Evolutionary conservation across 1,284 basidiomycete genomes (phyloP).

Genomic region (Ustilago curta): DNA sequence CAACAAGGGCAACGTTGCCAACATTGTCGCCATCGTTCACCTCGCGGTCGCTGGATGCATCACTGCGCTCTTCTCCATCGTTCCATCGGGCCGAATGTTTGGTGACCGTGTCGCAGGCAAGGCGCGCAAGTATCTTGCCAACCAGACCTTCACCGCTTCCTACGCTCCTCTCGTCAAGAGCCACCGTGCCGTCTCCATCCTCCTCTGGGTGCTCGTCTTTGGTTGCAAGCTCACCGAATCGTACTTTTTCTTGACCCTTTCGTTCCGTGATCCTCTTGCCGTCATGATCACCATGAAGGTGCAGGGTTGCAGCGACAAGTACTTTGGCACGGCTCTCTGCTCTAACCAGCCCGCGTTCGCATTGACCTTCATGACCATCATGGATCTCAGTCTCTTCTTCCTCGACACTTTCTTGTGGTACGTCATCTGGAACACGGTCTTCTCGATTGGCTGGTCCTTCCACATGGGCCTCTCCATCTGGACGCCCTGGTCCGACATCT

Average conservation of each 20-base stretch:
- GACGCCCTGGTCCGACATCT: conserved; percentile 69
- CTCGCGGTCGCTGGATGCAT: conserved; percentile 62
- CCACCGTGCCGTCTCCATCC: conserved; percentile 63
- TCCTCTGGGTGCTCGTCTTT: conserved; percentile 68
- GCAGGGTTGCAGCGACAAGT: conserved; percentile 66
- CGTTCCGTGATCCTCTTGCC: conserved; percentile 68
- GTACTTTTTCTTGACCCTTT: conserved; percentile 69
- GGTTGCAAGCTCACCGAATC: conserved; percentile 69
- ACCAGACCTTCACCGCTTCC: conserved; percentile 69
- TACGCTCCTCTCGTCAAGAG: conserved; percentile 61
- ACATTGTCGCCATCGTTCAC: conserved; percentile 62
- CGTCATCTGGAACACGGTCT: conserved; percentile 70
- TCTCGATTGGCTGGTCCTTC: conserved; percentile 69
- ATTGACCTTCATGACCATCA: conserved; percentile 67
- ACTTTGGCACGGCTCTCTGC: conserved; percentile 67
- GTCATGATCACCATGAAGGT: conserved; percentile 68
- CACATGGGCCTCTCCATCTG: conserved; percentile 69
- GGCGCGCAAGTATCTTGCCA: conserved; percentile 68
- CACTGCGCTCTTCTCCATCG: conserved; percentile 66
- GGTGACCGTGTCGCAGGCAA: conserved; percentile 68
- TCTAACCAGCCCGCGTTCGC: conserved; percentile 67
- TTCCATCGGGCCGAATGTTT: conserved; percentile 67
- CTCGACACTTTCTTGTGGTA: conserved; percentile 70
- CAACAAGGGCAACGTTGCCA: conserved; percentile 53
- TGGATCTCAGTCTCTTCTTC: conserved; percentile 69